These are phyloP conservation scores for Oryza rufipogon DNA, from an alignment of 176 grass and related monocot genomes.

Conservation along the genomic window DNA sequence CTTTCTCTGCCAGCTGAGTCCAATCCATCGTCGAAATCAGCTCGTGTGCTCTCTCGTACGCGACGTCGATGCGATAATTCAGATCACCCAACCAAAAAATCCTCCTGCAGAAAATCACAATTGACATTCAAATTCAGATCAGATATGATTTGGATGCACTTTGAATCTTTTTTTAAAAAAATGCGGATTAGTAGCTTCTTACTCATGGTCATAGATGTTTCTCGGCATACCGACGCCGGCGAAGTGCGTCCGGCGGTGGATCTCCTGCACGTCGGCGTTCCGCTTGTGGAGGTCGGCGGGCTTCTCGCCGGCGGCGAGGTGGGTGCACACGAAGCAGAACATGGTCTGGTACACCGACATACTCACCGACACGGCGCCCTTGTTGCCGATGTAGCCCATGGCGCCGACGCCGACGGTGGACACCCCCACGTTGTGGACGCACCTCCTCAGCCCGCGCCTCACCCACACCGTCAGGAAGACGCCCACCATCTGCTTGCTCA, in stretches of 20 bases:
- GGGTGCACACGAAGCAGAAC: slow-evolving; percentile 91
- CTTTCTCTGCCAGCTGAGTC: slow-evolving; percentile 60
- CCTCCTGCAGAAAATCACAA: slow-evolving; percentile 49
- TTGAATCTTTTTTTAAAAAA: no score
- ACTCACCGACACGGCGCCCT: slow-evolving; percentile 88
- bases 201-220: slow-evolving; percentile 88
- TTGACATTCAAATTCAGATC: no score
- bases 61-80: slow-evolving; percentile 84
- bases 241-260: slow-evolving; percentile 73
- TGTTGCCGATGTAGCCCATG: slow-evolving; percentile 99
- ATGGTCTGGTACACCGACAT: slow-evolving; percentile 95
- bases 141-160: no score
- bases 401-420: slow-evolving; percentile 90
- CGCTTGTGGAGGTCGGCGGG: slow-evolving; percentile 62
- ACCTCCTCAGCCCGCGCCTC: slow-evolving; percentile 58
- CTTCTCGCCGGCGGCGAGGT: slow-evolving; percentile 82
- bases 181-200: not conserved
- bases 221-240: slow-evolving; percentile 40
- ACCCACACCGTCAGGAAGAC: slow-evolving; percentile 88
- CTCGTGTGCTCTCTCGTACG: slow-evolving; percentile 67
- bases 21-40: slow-evolving; percentile 54
- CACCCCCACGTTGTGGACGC: slow-evolving; percentile 87
- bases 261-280: slow-evolving; percentile 90
- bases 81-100: slow-evolving; percentile 97
- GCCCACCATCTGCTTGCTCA: slow-evolving; percentile 98